Evolutionary conservation across 768 basidiomycete species (phyloP).

Genomic region (Lyophyllum shimeji): DNA sequence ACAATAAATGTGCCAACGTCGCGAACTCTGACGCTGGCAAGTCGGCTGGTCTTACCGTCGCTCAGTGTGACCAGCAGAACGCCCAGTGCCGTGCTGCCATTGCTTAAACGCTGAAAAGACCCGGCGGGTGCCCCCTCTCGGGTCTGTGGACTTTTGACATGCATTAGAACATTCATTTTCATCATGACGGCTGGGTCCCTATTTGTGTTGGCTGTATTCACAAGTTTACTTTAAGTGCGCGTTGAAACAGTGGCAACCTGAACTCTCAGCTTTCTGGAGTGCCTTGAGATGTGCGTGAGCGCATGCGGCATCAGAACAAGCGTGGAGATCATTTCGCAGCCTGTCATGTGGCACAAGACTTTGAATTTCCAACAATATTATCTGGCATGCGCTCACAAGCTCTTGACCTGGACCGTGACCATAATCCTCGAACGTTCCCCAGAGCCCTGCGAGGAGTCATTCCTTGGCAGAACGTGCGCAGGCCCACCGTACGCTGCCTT

Average conservation of each 20-base stretch:
- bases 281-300: not conserved
- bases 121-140: constrained; percentile 5
- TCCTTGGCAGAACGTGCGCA: not conserved
- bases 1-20: constrained; percentile 52
- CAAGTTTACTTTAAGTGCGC: not conserved
- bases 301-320: too few relatives aligned
- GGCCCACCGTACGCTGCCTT: not conserved
- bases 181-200: constrained; percentile 4
- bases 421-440: not conserved
- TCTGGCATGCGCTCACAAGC: too few relatives aligned
- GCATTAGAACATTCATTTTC: not conserved
- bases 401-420: too few relatives aligned
- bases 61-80: constrained; percentile 38
- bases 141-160: constrained; percentile 1
- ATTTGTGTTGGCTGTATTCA: constrained; percentile 3
- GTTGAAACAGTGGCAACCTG: not conserved
- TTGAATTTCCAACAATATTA: too few relatives aligned
- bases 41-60: constrained; percentile 35
- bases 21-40: constrained; percentile 45
- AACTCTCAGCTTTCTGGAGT: not conserved
- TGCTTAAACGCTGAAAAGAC: not conserved
- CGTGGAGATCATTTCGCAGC: too few relatives aligned
- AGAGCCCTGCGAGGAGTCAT: not conserved
- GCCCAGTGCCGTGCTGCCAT: constrained; percentile 28
- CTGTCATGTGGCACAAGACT: too few relatives aligned